Base-by-base conservation (phyloP, 805 yeast species). In the Candida rishiriensis region DNA sequence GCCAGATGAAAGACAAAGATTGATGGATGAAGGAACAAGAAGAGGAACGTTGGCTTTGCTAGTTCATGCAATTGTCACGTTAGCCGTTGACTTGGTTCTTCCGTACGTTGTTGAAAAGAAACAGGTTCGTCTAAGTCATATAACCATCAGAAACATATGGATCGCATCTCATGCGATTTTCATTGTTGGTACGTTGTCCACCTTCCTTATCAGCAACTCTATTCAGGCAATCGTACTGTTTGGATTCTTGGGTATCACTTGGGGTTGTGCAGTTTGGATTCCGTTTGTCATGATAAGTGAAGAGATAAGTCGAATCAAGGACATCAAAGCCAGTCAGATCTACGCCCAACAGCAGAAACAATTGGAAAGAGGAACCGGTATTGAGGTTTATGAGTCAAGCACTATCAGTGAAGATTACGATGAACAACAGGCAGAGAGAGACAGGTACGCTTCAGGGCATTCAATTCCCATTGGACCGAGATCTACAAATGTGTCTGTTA, bases 251-350 rank as follows among this genome's bases (percentile, higher is more conserved):
- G 86, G 86, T 3, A 63, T 80, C 16, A 73, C 84, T 0, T 81
- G 86, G 86, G 85, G 85, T 1, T 69, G 69, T 46, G 81, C 84
- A 0, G 67, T 78, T 14, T 81, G 86, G 86, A 79, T 81, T 2
- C 86, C 86, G 7, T 81, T 79, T 58, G 79, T 79, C 1, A 54
- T 81, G 33, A 78, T 81, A 10, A 75, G 83, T 30, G 81, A 78
- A 52, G 83, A 78, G 48, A 66, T 76, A 14, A 67, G 79, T 29
- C 60, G 80, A 42, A 73, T 77, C 29, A 75, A 73, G 48, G 78
- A 72, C 50, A 65, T 72, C 28, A 74, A 73, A 45, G 62, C 70
- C 0, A 45, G 57, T 15, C 57, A 60, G 41, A 55, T 60, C 14
- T 51, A 36, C 33, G 49, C 52, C 31, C 42, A 49, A 32, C 58